Base-by-base conservation (phyloP, 2,329 filamentous ascomycete genomes). In the Cercospora beticola region DNA sequence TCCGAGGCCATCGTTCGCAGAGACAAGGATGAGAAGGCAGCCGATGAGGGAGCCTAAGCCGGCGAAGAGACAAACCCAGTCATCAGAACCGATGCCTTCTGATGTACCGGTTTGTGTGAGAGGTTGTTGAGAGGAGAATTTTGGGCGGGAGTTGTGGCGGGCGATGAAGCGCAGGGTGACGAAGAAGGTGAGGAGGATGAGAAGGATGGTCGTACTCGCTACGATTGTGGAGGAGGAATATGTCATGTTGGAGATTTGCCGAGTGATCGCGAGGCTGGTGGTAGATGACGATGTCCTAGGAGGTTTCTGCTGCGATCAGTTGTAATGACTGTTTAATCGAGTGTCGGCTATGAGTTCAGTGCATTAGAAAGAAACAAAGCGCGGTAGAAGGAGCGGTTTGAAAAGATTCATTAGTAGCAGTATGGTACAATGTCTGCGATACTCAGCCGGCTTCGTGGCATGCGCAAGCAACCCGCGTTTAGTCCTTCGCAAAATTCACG, bases 171-270 rank as follows among this genome's bases (percentile, higher is more conserved):
- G 62, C 36, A 43, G 31, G 7, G 62, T 18, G 16, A 65, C 49
- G 33, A 65, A 65, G 36, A 65, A 65, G 31, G 46, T 59, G 21
- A 65, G 62, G 31, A 46, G 18, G 52, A 31, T 40, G 16, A 65
- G 62, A 36, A 65, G 62, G 23, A 31, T 49, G 3, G 62, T 58
- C 33, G 62, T 65, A 36, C 62, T 65, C 3, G 62, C 54, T 5
- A 65, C 52, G 16, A 65, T 65, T 16, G 21, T 21, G n/a, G 54
- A 56, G 54, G 62, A 65, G 21, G 62, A 65, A 6, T 58, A 65
- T 10, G 31, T 16, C 62, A 65, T 65, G 8, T 21, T 33, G 21
- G 26, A 16, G 56, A 3, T 59, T 5, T 31, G n/a, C 4, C 18
- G 16, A 59, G 16, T 5, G 31, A 14, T 6, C 8, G 23, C 21